Evolutionary conservation across 2,329 filamentous ascomycete genomes (phyloP).

Genomic region (Chlorencoelia australis): DNA sequence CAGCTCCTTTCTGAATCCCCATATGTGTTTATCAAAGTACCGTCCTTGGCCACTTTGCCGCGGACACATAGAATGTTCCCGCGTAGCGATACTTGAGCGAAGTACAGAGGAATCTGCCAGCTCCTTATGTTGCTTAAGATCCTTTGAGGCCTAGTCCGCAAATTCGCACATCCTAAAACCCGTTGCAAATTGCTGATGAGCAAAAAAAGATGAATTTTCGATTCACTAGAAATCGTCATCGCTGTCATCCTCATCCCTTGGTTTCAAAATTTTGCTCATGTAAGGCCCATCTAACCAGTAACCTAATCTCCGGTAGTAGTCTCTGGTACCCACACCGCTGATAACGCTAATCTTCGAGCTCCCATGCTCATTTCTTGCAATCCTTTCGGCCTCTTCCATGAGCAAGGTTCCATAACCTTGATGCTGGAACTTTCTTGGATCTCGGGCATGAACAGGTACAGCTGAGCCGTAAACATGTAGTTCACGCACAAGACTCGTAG

Average conservation of each 20-base stretch:
- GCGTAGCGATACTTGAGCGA: neutral
- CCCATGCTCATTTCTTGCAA: conserved; percentile 87
- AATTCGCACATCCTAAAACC: neutral
- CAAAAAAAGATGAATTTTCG: neutral
- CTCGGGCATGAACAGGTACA: conserved; percentile 91
- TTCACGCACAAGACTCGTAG: conserved; percentile 85
- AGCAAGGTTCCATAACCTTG: conserved; percentile 91
- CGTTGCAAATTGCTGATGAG: neutral
- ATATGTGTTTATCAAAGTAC: too few relatives aligned
- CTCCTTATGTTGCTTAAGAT: neutral
- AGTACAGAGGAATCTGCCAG: too few relatives aligned
- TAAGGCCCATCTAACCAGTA: conserved; percentile 75
- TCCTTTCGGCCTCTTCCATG: conserved; percentile 97
- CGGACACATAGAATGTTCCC: too few relatives aligned
- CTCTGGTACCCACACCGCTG: conserved; percentile 91
- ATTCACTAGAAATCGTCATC: conserved; percentile 18
- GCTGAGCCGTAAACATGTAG: conserved; percentile 95
- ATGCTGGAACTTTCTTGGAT: conserved; percentile 95
- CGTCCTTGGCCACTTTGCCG: too few relatives aligned
- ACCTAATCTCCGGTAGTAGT: conserved; percentile 87
- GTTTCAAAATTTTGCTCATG: conserved; percentile 26
- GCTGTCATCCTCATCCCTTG: conserved; percentile 24
- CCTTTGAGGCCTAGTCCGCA: neutral
- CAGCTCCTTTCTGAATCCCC: too few relatives aligned
- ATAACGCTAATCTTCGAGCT: conserved; percentile 95